Percentiles rank a stretch among this genome's conserved stretches.
phyloP scores from a whole-genome alignment of 352 stramenopile species.

The Pythium brachiatum region DNA sequence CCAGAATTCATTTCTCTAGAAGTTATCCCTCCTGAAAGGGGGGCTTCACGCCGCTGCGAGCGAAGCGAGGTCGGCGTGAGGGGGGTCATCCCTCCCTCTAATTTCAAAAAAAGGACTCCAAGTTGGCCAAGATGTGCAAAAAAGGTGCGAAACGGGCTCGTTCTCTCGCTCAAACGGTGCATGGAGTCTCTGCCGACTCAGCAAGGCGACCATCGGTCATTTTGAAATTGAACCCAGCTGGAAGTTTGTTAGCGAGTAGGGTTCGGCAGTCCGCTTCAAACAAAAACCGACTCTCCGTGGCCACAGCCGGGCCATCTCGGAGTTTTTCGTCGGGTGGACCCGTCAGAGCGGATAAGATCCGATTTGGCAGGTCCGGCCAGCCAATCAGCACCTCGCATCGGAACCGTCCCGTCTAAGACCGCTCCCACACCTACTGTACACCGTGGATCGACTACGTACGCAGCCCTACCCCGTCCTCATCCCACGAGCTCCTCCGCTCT shows the following conservation, averaged over 20 bases:
- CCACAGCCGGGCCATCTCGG: conserved; percentile 8
- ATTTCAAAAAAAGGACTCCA: no score
- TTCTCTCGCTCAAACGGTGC: no score
- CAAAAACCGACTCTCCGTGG: conserved; percentile 21
- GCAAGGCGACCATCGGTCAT: no score
- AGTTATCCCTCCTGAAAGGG: no score
- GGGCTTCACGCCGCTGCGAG: no score
- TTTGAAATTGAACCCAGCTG: not conserved
- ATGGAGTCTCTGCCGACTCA: no score
- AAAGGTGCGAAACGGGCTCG: no score
- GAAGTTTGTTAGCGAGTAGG: conserved; percentile 18
- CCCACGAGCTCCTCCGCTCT: not conserved
- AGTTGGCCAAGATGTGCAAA: no score
- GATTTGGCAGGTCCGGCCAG: not conserved
- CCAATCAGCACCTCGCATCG: conserved; percentile 8
- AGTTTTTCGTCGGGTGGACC: conserved; percentile 18
- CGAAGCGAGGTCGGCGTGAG: no score
- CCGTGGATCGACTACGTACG: not conserved
- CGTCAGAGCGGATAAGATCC: not conserved
- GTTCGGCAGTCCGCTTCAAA: not conserved
- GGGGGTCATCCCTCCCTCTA: no score
- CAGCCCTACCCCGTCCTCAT: conserved; percentile 19
- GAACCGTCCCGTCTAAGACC: not conserved
- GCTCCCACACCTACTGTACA: not conserved
- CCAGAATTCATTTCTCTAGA: no score